phyloP scores from a whole-genome alignment of 495 filamentous ascomycete species.

The Monascus purpureus region DNA sequence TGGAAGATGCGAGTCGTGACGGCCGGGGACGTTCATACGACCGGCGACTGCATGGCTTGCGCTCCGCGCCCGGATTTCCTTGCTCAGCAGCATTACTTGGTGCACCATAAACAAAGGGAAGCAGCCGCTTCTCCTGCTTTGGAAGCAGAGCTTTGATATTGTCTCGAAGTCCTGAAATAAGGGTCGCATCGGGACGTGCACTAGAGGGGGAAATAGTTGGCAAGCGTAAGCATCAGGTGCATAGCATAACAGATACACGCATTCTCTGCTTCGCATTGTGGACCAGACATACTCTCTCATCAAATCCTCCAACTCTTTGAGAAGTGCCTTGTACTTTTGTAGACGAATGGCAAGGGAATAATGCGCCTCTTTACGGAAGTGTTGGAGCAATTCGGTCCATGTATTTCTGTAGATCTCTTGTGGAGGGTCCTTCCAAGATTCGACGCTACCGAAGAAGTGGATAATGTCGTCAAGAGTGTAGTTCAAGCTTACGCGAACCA shows the following conservation, averaged over 20 bases:
- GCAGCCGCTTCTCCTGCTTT: constrained; percentile 25
- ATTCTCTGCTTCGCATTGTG: too few relatives aligned
- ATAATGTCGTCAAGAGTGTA: constrained; percentile 40
- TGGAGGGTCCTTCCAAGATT: constrained; percentile 17
- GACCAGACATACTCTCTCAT: constrained; percentile 28
- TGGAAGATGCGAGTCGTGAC: constrained; percentile 19
- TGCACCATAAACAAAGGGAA: too few relatives aligned
- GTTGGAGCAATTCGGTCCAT: constrained; percentile 37
- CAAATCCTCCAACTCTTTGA: constrained; percentile 32
- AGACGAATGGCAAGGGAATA: constrained; percentile 36
- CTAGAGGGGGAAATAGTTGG: constrained; percentile 10
- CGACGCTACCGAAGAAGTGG: constrained; percentile 34
- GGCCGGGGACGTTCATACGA: constrained; percentile 29
- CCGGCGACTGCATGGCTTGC: constrained; percentile 16
- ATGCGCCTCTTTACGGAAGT: constrained; percentile 38
- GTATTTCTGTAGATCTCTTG: constrained; percentile 28
- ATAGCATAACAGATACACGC: background rate
- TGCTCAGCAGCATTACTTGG: constrained; percentile 17
- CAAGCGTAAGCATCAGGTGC: constrained; percentile 1
- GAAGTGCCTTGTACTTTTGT: constrained; percentile 37
- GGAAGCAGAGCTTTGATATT: constrained; percentile 21
- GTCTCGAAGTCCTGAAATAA: constrained; percentile 20
- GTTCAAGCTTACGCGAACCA: constrained; percentile 31
- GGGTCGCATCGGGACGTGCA: constrained; percentile 9
- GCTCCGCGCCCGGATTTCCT: constrained; percentile 17